Evolutionary conservation across 1,284 basidiomycete genomes (phyloP).

Genomic region (Prillingera fragicola): DNA sequence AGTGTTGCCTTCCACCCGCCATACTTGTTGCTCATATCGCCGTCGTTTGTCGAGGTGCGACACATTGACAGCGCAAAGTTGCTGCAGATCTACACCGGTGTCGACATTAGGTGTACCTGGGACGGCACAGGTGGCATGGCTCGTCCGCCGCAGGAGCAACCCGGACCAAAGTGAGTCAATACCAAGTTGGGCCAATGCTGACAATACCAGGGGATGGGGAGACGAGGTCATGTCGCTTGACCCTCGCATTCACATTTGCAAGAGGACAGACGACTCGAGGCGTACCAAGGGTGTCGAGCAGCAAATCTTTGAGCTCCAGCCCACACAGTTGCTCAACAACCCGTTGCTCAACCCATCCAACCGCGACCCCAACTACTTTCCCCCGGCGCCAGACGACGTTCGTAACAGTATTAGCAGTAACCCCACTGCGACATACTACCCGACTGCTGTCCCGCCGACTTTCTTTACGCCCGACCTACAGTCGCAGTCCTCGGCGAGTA

Average conservation of each 20-base stretch:
- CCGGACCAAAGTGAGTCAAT: too few species aligned
- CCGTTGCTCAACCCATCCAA: slow-evolving; percentile 41
- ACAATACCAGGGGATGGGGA: too few species aligned
- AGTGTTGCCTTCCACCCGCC: slow-evolving; percentile 81
- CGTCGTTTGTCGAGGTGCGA: slow-evolving; percentile 86
- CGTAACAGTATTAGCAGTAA: neutral
- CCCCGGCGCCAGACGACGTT: slow-evolving; percentile 37
- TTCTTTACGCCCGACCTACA: neutral
- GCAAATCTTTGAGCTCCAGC: slow-evolving; percentile 45
- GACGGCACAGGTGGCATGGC: slow-evolving; percentile 49
- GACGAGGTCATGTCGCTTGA: slow-evolving; percentile 44
- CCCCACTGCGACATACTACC: neutral
- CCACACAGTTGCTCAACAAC: slow-evolving; percentile 46
- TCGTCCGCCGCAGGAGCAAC: slow-evolving; percentile 25
- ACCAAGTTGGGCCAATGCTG: too few species aligned
- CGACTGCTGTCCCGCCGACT: neutral
- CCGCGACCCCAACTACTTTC: slow-evolving; percentile 47
- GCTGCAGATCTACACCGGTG: slow-evolving; percentile 78
- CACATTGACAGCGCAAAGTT: slow-evolving; percentile 78
- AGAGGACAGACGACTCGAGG: slow-evolving; percentile 29
- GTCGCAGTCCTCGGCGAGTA: slow-evolving; percentile 4
- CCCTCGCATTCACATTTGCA: slow-evolving; percentile 47
- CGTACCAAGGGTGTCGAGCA: slow-evolving; percentile 39
- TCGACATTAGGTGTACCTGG: slow-evolving; percentile 80
- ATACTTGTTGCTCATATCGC: slow-evolving; percentile 83